These are phyloP conservation scores for Coprinellus micaceus DNA, from an alignment of 768 basidiomycete genomes.

Conservation along the genomic window DNA sequence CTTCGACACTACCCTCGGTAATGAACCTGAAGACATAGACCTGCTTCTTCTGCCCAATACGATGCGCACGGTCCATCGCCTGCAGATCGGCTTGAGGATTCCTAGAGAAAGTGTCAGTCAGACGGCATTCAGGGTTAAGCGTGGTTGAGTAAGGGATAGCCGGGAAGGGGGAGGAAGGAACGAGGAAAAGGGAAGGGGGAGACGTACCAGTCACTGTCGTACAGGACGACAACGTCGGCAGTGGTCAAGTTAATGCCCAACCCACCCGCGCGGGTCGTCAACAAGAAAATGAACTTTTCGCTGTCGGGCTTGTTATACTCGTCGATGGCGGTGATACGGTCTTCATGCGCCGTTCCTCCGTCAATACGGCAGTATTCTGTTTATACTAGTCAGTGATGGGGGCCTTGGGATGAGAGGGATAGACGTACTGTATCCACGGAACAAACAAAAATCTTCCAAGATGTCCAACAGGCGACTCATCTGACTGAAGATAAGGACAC, in stretches of 20 bases:
- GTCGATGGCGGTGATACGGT: conserved; percentile 92
- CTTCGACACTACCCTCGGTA: conserved; percentile 93
- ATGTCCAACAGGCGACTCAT: conserved; percentile 99
- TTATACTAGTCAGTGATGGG: no score
- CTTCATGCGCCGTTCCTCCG: conserved; percentile 93
- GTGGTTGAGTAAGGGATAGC: no score
- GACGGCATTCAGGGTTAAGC: background rate
- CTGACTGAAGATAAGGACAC: conserved; percentile 96
- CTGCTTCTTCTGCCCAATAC: conserved; percentile 96
- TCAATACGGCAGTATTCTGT: conserved; percentile 96
- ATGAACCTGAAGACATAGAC: conserved; percentile 97
- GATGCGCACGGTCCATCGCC: conserved; percentile 97
- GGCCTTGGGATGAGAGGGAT: no score
- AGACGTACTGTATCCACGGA: conserved; percentile 77
- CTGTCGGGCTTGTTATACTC: conserved; percentile 94
- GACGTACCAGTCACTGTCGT: conserved; percentile 92
- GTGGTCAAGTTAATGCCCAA: conserved; percentile 94
- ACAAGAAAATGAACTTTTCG: conserved; percentile 94
- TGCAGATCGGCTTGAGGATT: conserved; percentile 99
- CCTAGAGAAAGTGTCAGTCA: conserved; percentile 37
- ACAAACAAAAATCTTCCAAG: conserved; percentile 94
- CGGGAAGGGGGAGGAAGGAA: background rate
- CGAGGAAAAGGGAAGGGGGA: background rate
- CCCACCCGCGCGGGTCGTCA: conserved; percentile 96
- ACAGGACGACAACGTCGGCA: conserved; percentile 92